Conservation (phyloP, 306 rosid species). For the Senna siamea region DNA sequence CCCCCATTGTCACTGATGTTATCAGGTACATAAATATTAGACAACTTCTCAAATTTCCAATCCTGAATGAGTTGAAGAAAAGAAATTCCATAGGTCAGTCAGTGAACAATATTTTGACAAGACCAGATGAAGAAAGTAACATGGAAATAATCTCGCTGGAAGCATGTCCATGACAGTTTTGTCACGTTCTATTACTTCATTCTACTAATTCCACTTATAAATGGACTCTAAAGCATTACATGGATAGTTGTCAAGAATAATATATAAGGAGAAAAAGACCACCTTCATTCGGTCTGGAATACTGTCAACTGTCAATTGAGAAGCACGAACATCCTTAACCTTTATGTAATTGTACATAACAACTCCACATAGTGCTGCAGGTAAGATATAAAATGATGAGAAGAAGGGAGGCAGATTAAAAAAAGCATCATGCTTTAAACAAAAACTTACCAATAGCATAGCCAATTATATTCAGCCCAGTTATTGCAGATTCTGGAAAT, state of each 20-base stretch:
- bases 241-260: too few relatives aligned
- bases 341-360: conserved; percentile 88
- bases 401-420: background rate
- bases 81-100: background rate
- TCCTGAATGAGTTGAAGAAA: conserved; percentile 55
- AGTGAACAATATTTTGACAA: background rate
- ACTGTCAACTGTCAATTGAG: conserved; percentile 66
- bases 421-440: conserved; percentile 20
- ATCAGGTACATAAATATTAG: conserved; percentile 61
- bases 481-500: conserved; percentile 83
- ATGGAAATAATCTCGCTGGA: background rate
- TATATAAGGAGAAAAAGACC: conserved; percentile 45
- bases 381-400: conserved; percentile 11
- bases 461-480: conserved; percentile 81
- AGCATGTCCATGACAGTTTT: background rate
- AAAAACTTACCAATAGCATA: conserved; percentile 72
- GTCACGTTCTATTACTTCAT: too few relatives aligned
- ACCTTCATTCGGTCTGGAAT: conserved; percentile 63
- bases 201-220: too few relatives aligned
- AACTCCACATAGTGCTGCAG: conserved; percentile 81
- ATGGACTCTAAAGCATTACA: too few relatives aligned
- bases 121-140: conserved; percentile 14
- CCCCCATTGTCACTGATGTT: conserved; percentile 44
- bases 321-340: conserved; percentile 80
- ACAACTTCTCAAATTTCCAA: conserved; percentile 83